A percentile compares a stretch with the other conserved stretches of the same genome.
These are phyloP conservation scores for Sextonia rubra DNA, from an alignment of 164 flowering plant species.

Conservation along the genomic window DNA sequence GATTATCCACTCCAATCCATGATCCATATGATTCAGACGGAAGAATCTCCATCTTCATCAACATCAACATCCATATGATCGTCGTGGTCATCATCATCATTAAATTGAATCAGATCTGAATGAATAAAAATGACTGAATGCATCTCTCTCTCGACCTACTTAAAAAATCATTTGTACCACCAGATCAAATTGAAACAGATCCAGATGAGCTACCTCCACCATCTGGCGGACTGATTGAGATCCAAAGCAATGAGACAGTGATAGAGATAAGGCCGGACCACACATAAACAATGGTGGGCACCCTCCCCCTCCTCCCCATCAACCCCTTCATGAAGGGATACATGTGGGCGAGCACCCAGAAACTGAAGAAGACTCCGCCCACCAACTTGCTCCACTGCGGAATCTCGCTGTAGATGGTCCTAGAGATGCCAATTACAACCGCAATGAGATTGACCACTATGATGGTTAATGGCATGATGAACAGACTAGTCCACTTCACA, in stretches of 20 bases:
- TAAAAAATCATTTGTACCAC: no score
- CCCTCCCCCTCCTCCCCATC: constrained; percentile 58
- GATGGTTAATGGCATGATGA: constrained; percentile 59
- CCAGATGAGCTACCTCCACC: constrained; percentile 4
- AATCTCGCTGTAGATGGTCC: constrained; percentile 58
- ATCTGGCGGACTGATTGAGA: constrained; percentile 49
- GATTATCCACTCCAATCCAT: no score
- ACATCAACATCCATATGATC: no score
- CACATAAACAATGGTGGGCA: constrained; percentile 55
- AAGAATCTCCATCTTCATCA: no score
- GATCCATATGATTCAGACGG: no score
- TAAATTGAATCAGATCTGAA: no score
- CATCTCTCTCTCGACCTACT: no score
- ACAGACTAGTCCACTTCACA: constrained; percentile 62
- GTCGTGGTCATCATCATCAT: no score
- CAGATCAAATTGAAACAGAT: neutral
- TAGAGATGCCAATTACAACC: constrained; percentile 42
- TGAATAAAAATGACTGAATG: no score
- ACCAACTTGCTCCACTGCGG: constrained; percentile 58
- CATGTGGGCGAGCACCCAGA: constrained; percentile 71
- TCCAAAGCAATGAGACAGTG: constrained; percentile 57
- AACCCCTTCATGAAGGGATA: constrained; percentile 64
- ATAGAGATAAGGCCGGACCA: constrained; percentile 62
- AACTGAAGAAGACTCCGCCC: constrained; percentile 59
- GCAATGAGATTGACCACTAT: constrained; percentile 51